A percentile compares a stretch with the other conserved stretches of the same genome.
phyloP scores from a whole-genome alignment of 192 early-diverging fungal species.

The Mortierella alpina region DNA sequence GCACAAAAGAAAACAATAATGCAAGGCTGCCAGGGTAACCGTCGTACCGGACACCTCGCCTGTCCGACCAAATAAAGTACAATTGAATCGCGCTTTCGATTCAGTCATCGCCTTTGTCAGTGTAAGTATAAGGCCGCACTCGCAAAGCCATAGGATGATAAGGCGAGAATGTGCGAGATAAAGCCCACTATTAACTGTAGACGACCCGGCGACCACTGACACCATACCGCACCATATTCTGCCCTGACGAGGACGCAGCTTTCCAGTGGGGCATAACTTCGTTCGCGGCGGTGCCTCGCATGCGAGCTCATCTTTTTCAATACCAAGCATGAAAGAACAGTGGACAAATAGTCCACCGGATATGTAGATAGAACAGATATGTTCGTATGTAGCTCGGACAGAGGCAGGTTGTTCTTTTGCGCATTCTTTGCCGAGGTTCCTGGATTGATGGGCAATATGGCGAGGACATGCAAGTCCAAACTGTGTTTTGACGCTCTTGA shows the following conservation, averaged over 20 bases:
- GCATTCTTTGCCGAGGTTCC: too few relatives aligned
- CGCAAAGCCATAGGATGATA: background rate
- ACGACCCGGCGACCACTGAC: too few relatives aligned
- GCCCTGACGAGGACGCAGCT: too few relatives aligned
- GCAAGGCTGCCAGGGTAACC: slow-evolving; percentile 8
- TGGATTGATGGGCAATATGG: slow-evolving; percentile 10
- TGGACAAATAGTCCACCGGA: too few relatives aligned
- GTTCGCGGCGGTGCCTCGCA: too few relatives aligned
- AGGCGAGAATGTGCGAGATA: background rate
- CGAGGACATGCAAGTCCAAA: slow-evolving; percentile 16
- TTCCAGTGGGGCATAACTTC: too few relatives aligned
- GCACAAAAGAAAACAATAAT: slow-evolving; percentile 15
- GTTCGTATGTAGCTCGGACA: background rate
- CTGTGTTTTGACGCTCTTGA: slow-evolving; percentile 41
- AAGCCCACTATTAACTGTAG: background rate
- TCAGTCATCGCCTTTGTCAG: too few relatives aligned
- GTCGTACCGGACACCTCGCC: background rate
- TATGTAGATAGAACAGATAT: background rate
- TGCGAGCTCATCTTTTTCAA: too few relatives aligned
- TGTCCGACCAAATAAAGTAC: background rate
- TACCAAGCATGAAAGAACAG: too few relatives aligned
- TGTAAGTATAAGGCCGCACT: too few relatives aligned
- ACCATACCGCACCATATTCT: too few relatives aligned
- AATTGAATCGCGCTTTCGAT: background rate
- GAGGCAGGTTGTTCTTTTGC: background rate